Evolutionary conservation across 2,329 filamentous ascomycete species (phyloP), one percentile per base, ranked within the genome.

Genomic region (Cordyceps tenuipes): DNA sequence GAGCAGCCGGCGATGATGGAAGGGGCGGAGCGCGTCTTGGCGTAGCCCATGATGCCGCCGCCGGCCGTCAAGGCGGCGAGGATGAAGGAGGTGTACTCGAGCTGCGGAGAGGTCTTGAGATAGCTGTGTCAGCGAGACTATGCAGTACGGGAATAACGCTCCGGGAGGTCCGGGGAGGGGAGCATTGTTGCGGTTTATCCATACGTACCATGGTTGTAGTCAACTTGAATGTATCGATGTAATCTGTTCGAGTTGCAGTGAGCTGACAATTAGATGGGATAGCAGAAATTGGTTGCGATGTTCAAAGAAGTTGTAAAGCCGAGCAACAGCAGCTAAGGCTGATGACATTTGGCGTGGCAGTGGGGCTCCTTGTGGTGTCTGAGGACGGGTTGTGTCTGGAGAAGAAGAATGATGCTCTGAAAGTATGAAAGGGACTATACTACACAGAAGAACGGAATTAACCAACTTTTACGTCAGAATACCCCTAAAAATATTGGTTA

Each of bases 21-120:
- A 43, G 93, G 93, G 54, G 96, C 73, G 26, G 92, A 97, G 62
- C 90, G 84, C 0, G 92, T 94, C 71, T 87, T 86, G 49, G 87
- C 79, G 75, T 91, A 99, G 70, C 94, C 94, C 70, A 89, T 88
- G 62, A 90, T 87, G 64, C 94, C 94, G 67, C 94, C 94, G 61
- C 88, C 82, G 56, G 92, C 91, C 61, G 92, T 97, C 62, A 97
- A 80, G 64, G 85, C 80, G 63, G 89, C 90, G 69, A 97, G 85
- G 68, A 89, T 72, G 73, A 87, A 90, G 64, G 93, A 91, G 69
- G 90, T 85, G 69, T 76, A 81, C 61, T 73, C 69, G 50, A 74
- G 69, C 53, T 65, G 61, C 47, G 63, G 62, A 61, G 63, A 60
- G 17, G 60, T 36, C 60, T 58, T 19, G 44, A 26, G 21, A 36